Percentiles rank a stretch among this genome's conserved stretches.
These are phyloP conservation scores for Stentor coeruleus DNA, from an alignment of 73 alveolate genomes.

Conservation along the genomic window DNA sequence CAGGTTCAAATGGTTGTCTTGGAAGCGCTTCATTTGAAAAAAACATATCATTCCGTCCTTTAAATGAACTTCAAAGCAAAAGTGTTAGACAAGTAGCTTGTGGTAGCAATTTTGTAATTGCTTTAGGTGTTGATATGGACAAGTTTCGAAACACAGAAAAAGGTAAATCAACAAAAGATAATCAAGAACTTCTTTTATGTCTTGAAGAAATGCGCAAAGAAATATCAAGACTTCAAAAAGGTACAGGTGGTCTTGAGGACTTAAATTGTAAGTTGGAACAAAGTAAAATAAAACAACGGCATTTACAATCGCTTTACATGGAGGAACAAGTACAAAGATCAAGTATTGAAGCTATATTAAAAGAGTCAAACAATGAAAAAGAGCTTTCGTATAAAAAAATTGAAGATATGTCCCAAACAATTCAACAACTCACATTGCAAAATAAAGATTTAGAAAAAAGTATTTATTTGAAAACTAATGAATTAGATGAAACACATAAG, in stretches of 20 bases:
- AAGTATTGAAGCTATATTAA: background rate
- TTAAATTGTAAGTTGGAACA: background rate
- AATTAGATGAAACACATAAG: too few species aligned
- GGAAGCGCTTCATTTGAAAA: conserved; percentile 42
- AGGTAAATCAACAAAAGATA: background rate
- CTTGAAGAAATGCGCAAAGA: conserved; percentile 1
- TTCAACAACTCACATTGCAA: background rate
- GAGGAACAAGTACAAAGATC: background rate
- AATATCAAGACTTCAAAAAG: background rate
- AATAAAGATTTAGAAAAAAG: background rate
- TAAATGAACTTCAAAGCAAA: background rate
- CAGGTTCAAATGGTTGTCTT: conserved; percentile 45
- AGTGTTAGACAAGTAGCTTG: background rate
- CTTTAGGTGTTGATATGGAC: background rate
- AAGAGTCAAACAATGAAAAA: background rate
- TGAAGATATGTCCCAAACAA: background rate
- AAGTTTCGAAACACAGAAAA: background rate
- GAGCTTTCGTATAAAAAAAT: background rate
- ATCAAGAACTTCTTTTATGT: background rate
- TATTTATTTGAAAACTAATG: too few species aligned
- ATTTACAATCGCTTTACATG: background rate
- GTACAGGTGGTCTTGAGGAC: conserved; percentile 25
- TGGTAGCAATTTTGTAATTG: background rate
- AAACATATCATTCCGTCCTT: background rate
- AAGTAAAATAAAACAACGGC: background rate